These are phyloP conservation scores for Astrephomene gubernaculifera DNA, from an alignment of 139 green algal species.

Conservation along the genomic window DNA sequence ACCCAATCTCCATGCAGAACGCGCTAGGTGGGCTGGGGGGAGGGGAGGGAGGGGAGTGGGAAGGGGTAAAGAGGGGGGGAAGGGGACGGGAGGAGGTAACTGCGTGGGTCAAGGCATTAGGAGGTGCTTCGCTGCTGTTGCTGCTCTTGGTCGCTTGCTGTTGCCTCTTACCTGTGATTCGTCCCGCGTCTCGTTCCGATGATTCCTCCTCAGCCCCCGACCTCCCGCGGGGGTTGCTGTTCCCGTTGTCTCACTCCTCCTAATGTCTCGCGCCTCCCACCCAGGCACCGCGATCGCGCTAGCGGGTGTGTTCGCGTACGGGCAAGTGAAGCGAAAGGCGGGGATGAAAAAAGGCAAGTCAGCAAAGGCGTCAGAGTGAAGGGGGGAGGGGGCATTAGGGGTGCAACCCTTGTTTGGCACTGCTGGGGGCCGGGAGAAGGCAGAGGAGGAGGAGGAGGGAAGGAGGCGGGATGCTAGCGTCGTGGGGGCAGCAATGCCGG, in stretches of 20 bases:
- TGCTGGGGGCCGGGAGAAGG: background rate
- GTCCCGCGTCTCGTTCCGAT: no score
- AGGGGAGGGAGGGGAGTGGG: background rate
- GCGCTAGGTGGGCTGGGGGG: slow-evolving; percentile 46
- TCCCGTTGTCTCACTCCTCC: no score
- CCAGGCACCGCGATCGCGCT: slow-evolving; percentile 90
- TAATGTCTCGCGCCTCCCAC: background rate
- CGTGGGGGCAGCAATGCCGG: no score
- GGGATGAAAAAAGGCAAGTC: background rate
- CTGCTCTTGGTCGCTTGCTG: no score
- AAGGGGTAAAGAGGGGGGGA: background rate
- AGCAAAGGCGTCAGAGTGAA: background rate
- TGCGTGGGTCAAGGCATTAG: background rate
- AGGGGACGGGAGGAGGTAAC: background rate
- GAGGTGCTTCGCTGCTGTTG: no score
- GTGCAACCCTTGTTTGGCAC: background rate
- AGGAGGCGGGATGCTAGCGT: background rate
- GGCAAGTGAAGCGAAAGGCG: slow-evolving; percentile 77
- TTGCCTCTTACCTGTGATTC: no score
- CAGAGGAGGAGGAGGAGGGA: background rate
- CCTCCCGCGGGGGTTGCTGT: no score
- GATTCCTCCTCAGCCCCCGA: no score
- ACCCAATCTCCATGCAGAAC: slow-evolving; percentile 85
- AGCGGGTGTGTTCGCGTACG: slow-evolving; percentile 94
- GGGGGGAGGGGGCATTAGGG: background rate